A percentile compares a stretch with the other conserved stretches of the same genome.
These are phyloP conservation scores for Athelia psychrophila DNA, from an alignment of 1,284 basidiomycete genomes.

Conservation along the genomic window DNA sequence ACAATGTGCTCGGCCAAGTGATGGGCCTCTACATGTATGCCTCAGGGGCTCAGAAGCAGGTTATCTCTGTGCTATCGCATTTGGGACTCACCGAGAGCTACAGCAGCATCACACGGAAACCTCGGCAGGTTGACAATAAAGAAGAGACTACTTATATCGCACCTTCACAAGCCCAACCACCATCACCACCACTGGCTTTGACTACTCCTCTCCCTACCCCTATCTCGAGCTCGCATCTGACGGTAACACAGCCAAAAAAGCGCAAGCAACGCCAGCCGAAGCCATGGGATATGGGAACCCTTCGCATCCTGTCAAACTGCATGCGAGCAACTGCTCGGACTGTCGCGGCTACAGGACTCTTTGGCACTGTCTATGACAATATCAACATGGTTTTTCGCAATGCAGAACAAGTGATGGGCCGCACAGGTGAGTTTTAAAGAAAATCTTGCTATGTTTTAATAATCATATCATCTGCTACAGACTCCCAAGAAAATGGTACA, in stretches of 20 bases:
- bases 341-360: constrained; percentile 15
- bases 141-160: no score
- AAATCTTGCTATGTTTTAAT: neutral
- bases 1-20: constrained; percentile 23
- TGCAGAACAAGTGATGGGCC: constrained; percentile 30
- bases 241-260: constrained; percentile 2
- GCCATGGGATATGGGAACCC: constrained; percentile 9
- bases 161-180: no score
- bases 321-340: constrained; percentile 12
- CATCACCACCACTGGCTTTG: no score
- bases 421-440: constrained; percentile 17
- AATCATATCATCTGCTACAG: constrained; percentile 8
- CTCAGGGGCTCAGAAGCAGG: constrained; percentile 25
- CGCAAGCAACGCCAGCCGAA: neutral
- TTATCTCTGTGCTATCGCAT: constrained; percentile 21
- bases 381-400: constrained; percentile 28
- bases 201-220: no score
- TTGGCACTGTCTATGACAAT: constrained; percentile 30
- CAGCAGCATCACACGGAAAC: constrained; percentile 11
- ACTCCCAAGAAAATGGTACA: constrained; percentile 28
- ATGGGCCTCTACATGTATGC: constrained; percentile 31
- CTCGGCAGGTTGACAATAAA: neutral
- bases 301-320: constrained; percentile 17
- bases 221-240: no score
- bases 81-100: constrained; percentile 26